Conservation (phyloP, 192 early-diverging fungal genomes). For the Coemansia javaensis region DNA sequence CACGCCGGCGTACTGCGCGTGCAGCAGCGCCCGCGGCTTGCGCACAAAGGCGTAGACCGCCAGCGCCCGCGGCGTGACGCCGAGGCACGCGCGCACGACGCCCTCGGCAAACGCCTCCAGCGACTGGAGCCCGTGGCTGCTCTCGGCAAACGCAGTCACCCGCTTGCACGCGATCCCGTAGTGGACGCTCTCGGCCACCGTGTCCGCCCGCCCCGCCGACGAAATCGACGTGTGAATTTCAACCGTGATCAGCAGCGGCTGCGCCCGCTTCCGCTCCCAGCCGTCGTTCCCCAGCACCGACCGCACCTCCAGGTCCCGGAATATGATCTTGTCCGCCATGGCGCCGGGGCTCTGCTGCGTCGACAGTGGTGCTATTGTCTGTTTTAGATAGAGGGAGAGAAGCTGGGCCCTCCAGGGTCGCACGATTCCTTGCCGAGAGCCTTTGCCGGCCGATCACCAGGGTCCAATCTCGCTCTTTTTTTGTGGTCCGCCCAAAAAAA, state of each 20-base stretch:
- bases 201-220: conserved; percentile 73
- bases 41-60: conserved; percentile 69
- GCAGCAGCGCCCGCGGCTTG: conserved; percentile 87
- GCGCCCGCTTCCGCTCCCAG: conserved; percentile 85
- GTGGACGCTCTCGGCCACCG: conserved; percentile 74
- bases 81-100: conserved; percentile 58
- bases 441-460: too few species aligned
- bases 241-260: conserved; percentile 80
- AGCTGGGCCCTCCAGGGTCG: too few species aligned
- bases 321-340: conserved; percentile 62
- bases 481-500: too few species aligned
- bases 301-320: conserved; percentile 75
- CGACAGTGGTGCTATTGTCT: background rate
- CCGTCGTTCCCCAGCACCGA: conserved; percentile 86
- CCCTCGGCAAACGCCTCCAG: conserved; percentile 68
- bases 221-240: conserved; percentile 69
- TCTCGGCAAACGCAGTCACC: conserved; percentile 72
- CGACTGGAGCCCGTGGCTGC: conserved; percentile 61
- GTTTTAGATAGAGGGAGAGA: too few species aligned
- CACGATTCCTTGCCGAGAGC: too few species aligned
- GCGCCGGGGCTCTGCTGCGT: background rate
- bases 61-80: conserved; percentile 55
- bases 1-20: conserved; percentile 82
- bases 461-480: too few species aligned
- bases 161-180: conserved; percentile 76